Evolutionary conservation across 108 stramenopile genomes (phyloP), one percentile per base, ranked within the genome.

Genomic region (Cyclostephanos tholiformis): DNA sequence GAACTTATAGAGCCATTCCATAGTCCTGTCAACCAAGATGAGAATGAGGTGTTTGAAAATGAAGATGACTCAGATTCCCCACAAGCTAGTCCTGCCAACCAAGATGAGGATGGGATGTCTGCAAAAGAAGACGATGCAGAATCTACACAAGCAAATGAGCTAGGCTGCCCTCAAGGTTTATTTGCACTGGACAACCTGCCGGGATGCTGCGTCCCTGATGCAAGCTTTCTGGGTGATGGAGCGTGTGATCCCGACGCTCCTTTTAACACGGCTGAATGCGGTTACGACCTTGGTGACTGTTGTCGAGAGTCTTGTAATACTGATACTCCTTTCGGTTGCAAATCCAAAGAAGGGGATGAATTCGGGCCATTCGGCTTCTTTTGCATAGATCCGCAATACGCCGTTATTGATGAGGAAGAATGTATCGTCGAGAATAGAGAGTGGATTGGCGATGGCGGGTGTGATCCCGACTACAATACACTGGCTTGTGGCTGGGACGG

Each of bases 361-460:
- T 74, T 48, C 46, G 74, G 74, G 12, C 74, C 74, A 38, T 74
- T 74, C 26, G 74, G 74, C 29, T 74, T 74, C 74, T 74, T 55
- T 32, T 74, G 74, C 55, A 22, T 66, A 16, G 74, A 74, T 32
- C 74, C 74, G 30, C 55, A 17, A 46, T 74, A 44, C 29, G 46
- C 57, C 26, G 44, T n/a, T 16, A 74, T 74, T 46, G 74, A 74
- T n/a, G 65, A 58, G 56, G 39, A 29, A 6, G 62, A 38, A 6
- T 74, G 74, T 32, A 36, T 29, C 13, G 55, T 35, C 14, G 71
- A 71, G 38, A 77, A 77, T 64, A 32, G 63, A 19, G 76, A 72
- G 30, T 77, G 70, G 70, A 53, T 77, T 17, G 76, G 76, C 1
- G 76, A 77, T 72, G 76, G 76, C 26, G 70, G 70, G 51, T 77